phyloP scores from a whole-genome alignment of 371 early-diverging fungal species.

The Mucor mucedo region DNA sequence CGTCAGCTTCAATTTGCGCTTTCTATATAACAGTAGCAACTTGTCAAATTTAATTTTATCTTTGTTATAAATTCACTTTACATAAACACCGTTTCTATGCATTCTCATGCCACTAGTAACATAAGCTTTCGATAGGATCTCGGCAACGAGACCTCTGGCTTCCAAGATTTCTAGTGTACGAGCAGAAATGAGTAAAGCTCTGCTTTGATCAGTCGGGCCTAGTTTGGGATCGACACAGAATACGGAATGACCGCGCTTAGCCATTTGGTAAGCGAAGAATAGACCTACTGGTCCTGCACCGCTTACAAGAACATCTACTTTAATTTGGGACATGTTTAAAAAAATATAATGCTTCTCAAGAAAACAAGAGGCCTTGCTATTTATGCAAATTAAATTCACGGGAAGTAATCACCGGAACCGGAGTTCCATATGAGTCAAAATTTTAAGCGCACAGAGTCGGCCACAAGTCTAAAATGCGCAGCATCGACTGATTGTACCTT shows the following conservation, averaged over 20 bases:
- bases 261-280: conserved; percentile 45
- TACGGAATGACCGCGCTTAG: conserved; percentile 40
- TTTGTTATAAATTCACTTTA: conserved; percentile 14
- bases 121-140: conserved; percentile 29
- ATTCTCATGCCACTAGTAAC: conserved; percentile 29
- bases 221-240: conserved; percentile 41
- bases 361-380: no score
- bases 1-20: conserved; percentile 22
- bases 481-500: no score
- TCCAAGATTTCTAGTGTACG: conserved; percentile 47
- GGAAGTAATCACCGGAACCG: no score
- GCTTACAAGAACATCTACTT: conserved; percentile 42
- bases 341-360: no score
- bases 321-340: not conserved
- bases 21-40: conserved; percentile 7
- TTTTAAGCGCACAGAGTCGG: no score
- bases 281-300: conserved; percentile 57
- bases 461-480: no score
- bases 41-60: not conserved
- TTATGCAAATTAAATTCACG: no score
- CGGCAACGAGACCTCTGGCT: conserved; percentile 31
- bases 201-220: conserved; percentile 45
- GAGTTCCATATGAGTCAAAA: no score
- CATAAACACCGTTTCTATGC: conserved; percentile 22
- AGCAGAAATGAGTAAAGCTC: conserved; percentile 44